phyloP scores from a whole-genome alignment of 257 asterid species.

The Salvia miltiorrhiza region DNA sequence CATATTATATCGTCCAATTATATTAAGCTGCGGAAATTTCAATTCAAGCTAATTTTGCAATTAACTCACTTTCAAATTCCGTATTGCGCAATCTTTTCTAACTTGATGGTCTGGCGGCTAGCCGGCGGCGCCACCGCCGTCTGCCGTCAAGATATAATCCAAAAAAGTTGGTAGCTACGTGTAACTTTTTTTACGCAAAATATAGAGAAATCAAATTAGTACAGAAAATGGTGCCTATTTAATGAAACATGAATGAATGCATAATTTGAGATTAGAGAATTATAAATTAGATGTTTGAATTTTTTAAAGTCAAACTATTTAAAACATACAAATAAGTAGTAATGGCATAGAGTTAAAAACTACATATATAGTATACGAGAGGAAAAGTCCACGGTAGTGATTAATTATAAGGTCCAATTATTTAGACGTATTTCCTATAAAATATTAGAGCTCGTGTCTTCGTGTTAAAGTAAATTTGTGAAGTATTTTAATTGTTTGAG shows the following conservation, averaged over 20 bases:
- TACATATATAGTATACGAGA: no score
- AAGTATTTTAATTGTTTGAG: no score
- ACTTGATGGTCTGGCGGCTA: conserved; percentile 8
- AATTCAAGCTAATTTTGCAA: neutral
- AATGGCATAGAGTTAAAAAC: neutral
- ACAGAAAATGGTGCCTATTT: no score
- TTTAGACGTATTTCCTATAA: neutral
- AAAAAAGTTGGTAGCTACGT: neutral
- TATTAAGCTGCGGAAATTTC: neutral
- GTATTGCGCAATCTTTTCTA: neutral
- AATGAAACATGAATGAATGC: no score
- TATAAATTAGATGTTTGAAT: neutral
- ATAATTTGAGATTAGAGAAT: no score
- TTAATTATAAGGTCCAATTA: neutral
- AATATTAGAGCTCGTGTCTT: neutral
- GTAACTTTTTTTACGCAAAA: no score
- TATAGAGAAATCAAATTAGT: no score
- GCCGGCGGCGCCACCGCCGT: conserved; percentile 23
- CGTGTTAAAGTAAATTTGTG: neutral
- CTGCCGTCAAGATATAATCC: neutral
- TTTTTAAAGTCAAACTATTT: neutral
- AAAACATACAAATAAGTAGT: neutral
- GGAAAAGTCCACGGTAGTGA: neutral
- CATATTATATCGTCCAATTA: neutral
- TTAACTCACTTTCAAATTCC: conserved; percentile 13